phyloP scores from a whole-genome alignment of 176 grass and related monocot genomes.

The Oryza meyeriana region DNA sequence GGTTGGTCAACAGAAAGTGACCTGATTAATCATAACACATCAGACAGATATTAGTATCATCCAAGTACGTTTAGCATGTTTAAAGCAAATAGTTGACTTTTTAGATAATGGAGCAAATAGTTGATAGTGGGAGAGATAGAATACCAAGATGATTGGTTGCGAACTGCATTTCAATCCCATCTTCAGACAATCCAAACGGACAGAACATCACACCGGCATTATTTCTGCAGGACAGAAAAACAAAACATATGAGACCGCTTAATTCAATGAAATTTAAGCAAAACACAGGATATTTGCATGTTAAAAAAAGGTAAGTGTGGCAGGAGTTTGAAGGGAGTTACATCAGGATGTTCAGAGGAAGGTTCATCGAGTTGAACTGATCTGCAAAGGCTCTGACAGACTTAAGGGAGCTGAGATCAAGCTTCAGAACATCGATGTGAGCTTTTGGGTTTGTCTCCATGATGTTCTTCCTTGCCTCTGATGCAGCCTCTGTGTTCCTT shows the following conservation, averaged over 20 bases:
- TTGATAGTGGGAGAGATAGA: neutral
- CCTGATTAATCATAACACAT: constrained; percentile 46
- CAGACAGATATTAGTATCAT: constrained; percentile 9
- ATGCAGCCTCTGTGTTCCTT: constrained; percentile 90
- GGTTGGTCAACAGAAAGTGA: constrained; percentile 88
- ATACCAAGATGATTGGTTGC: constrained; percentile 97
- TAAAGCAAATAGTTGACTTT: neutral
- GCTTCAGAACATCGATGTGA: constrained; percentile 60
- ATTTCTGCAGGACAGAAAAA: constrained; percentile 59
- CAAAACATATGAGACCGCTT: neutral
- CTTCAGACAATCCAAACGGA: constrained; percentile 81
- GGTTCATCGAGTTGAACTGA: constrained; percentile 71
- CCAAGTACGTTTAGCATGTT: neutral
- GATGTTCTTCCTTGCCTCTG: constrained; percentile 56
- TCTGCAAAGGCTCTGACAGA: constrained; percentile 68
- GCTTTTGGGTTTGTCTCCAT: constrained; percentile 43
- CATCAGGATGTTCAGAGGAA: constrained; percentile 95
- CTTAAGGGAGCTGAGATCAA: constrained; percentile 92
- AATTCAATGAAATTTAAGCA: constrained; percentile 1
- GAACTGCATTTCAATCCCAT: constrained; percentile 88
- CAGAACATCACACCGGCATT: constrained; percentile 98
- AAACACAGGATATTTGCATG: neutral
- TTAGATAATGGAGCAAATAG: too few relatives aligned
- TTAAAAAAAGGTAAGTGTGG: neutral
- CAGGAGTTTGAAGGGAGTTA: constrained; percentile 39